Conservation (phyloP, 1,284 basidiomycete species). For the Coniophora puteana region DNA sequence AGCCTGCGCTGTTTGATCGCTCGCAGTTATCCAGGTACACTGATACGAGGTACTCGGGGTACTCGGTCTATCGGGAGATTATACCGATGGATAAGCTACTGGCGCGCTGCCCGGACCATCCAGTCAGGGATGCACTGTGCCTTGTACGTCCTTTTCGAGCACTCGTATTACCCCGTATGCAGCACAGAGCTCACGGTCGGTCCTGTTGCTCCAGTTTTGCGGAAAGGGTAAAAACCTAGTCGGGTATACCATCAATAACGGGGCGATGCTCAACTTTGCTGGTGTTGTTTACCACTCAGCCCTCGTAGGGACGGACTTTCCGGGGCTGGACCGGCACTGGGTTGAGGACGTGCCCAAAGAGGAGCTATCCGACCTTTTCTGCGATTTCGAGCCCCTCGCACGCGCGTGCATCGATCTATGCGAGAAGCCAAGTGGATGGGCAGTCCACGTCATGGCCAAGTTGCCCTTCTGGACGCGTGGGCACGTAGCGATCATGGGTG, state of each 20-base stretch:
- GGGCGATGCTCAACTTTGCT: constrained; percentile 39
- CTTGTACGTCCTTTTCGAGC: constrained; percentile 25
- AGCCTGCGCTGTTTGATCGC: not conserved
- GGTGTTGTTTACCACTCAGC: constrained; percentile 32
- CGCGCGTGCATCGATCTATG: constrained; percentile 16
- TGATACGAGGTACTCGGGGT: constrained; percentile 35
- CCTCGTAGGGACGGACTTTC: constrained; percentile 29
- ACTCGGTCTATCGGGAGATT: constrained; percentile 34
- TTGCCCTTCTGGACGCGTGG: constrained; percentile 28
- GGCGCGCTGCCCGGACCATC: constrained; percentile 28
- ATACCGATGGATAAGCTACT: constrained; percentile 32
- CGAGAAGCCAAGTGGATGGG: constrained; percentile 23
- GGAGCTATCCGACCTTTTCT: constrained; percentile 27
- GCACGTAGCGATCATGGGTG: constrained; percentile 31
- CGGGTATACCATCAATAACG: constrained; percentile 40
- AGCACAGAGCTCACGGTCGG: too few relatives aligned
- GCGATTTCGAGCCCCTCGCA: constrained; percentile 41
- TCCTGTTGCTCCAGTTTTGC: constrained; percentile 29
- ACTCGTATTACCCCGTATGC: not conserved
- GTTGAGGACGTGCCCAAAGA: constrained; percentile 26
- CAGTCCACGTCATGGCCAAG: constrained; percentile 26
- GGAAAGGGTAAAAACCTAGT: constrained; percentile 40
- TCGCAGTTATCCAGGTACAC: not conserved
- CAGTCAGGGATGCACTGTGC: constrained; percentile 30
- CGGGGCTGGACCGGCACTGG: constrained; percentile 35